A percentile compares a stretch with the other conserved stretches of the same genome.
Evolutionary conservation across 805 yeast species (phyloP).

Genomic region (Starmerella stigmatis): DNA sequence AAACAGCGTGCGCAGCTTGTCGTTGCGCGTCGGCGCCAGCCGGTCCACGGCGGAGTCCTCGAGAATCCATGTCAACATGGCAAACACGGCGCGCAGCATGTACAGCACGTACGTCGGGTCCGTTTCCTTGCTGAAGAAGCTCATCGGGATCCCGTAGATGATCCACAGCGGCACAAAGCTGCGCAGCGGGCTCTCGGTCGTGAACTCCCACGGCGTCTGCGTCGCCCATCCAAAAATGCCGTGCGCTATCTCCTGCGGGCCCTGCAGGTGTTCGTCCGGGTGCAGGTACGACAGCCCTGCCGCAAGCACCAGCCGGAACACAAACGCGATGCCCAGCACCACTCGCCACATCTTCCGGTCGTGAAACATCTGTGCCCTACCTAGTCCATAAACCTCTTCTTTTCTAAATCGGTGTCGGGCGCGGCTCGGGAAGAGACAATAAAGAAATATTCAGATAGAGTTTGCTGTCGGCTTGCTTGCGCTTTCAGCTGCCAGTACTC

Average conservation of each 20-base stretch:
- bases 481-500: no score
- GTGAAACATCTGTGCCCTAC: slow-evolving; percentile 1
- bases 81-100: slow-evolving; percentile 42
- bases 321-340: slow-evolving; percentile 38
- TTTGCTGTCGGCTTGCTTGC: background rate
- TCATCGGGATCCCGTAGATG: slow-evolving; percentile 54
- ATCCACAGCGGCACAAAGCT: slow-evolving; percentile 60
- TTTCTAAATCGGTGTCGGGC: no score
- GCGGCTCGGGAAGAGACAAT: no score
- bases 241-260: slow-evolving; percentile 58
- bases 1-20: slow-evolving; percentile 33
- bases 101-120: slow-evolving; percentile 46
- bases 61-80: slow-evolving; percentile 32
- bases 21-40: slow-evolving; percentile 41
- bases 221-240: slow-evolving; percentile 37
- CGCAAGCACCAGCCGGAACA: slow-evolving; percentile 46
- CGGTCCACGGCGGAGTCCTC: slow-evolving; percentile 38
- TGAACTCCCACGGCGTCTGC: slow-evolving; percentile 77
- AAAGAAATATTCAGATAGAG: background rate
- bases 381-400: background rate
- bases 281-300: slow-evolving; percentile 77
- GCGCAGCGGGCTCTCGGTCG: slow-evolving; percentile 47
- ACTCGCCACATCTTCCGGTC: slow-evolving; percentile 36
- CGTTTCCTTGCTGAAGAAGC: slow-evolving; percentile 32
- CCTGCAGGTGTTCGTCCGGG: slow-evolving; percentile 95